A percentile compares a stretch with the other conserved stretches of the same genome.
Evolutionary conservation across 1,284 basidiomycete species (phyloP).

Genomic region (Ganoderma meredithae): DNA sequence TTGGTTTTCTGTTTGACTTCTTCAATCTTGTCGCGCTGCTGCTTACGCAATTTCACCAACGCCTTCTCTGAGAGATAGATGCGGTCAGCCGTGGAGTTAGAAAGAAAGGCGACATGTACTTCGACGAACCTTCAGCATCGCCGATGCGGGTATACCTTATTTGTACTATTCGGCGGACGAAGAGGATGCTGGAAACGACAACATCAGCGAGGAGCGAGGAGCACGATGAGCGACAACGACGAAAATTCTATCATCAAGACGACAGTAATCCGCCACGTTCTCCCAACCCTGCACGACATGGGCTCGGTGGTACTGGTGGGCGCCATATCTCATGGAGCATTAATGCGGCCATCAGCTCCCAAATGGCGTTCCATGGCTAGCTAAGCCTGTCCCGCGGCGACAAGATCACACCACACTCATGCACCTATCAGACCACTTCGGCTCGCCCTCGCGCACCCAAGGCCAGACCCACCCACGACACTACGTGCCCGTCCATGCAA

Average conservation of each 20-base stretch:
- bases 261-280: background rate
- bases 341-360: background rate
- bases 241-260: background rate
- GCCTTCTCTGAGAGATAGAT: constrained; percentile 70
- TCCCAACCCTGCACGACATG: background rate
- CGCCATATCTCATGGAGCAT: background rate
- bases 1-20: constrained; percentile 98
- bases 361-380: background rate
- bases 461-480: background rate
- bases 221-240: background rate
- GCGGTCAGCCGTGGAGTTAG: too few relatives aligned
- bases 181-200: constrained; percentile 69
- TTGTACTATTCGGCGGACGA: constrained; percentile 84
- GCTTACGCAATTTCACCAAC: constrained; percentile 76
- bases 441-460: background rate
- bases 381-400: background rate
- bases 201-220: background rate
- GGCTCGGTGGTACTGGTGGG: background rate
- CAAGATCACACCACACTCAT: background rate
- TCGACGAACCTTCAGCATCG: constrained; percentile 77
- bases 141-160: constrained; percentile 89
- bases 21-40: constrained; percentile 89
- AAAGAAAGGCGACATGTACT: constrained; percentile 27
- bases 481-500: background rate
- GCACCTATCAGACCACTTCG: background rate